These are phyloP conservation scores for Sugiyamaella neomexicana DNA, from an alignment of 1,139 yeast species.

Conservation along the genomic window DNA sequence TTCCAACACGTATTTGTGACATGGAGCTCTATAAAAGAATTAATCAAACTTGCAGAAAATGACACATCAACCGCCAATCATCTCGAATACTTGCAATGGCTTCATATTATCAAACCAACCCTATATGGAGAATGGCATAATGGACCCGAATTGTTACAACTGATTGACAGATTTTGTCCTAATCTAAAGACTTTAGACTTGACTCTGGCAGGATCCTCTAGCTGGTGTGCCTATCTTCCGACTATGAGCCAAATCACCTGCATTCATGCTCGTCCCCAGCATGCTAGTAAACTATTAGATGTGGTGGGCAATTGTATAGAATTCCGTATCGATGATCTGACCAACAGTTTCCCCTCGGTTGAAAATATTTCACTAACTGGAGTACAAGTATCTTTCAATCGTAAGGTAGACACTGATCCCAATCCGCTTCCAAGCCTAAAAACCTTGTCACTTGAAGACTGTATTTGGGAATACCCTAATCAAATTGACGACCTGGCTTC, in stretches of 20 bases:
- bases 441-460: slow-evolving; percentile 24
- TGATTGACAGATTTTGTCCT: slow-evolving; percentile 23
- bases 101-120: slow-evolving; percentile 26
- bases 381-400: slow-evolving; percentile 26
- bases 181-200: slow-evolving; percentile 22
- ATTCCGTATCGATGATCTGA: slow-evolving; percentile 23
- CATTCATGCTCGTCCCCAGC: slow-evolving; percentile 11
- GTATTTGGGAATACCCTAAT: slow-evolving; percentile 33
- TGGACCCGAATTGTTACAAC: slow-evolving; percentile 21
- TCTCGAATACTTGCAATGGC: slow-evolving; percentile 18
- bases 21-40: slow-evolving; percentile 23
- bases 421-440: slow-evolving; percentile 18
- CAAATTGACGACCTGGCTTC: slow-evolving; percentile 30
- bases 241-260: slow-evolving; percentile 1
- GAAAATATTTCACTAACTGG: slow-evolving; percentile 24
- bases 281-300: neutral
- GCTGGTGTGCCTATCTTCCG: slow-evolving; percentile 30
- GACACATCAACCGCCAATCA: slow-evolving; percentile 13
- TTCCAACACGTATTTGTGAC: slow-evolving; percentile 21
- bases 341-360: slow-evolving; percentile 20
- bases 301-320: slow-evolving; percentile 5
- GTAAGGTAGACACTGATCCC: slow-evolving; percentile 10
- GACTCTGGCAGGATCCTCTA: slow-evolving; percentile 29
- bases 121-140: slow-evolving; percentile 34
- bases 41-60: slow-evolving; percentile 15